phyloP scores from a whole-genome alignment of 345 rosid species.

The Orychophragmus violaceus region DNA sequence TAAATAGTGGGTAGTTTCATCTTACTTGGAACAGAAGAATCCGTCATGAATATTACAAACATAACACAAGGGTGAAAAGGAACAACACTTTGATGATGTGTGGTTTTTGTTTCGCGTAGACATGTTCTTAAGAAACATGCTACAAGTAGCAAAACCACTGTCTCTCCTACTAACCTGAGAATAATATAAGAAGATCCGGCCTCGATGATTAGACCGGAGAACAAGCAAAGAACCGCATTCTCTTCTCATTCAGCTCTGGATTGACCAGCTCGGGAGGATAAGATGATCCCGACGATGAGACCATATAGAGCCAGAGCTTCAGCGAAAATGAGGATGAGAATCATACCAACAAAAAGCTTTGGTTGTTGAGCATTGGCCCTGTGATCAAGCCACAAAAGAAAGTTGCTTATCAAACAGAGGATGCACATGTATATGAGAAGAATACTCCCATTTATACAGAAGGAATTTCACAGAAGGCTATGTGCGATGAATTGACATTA shows the following conservation, averaged over 20 bases:
- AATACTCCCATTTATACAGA: too few relatives aligned
- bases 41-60: conserved; percentile 21
- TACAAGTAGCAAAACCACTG: conserved; percentile 7
- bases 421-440: too few relatives aligned
- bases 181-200: conserved; percentile 4
- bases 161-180: conserved; percentile 13
- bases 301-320: conserved; percentile 91
- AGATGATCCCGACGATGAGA: conserved; percentile 83
- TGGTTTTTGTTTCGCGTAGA: conserved; percentile 9
- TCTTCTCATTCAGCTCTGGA: conserved; percentile 75
- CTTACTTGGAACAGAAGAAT: conserved; percentile 10
- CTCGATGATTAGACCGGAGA: not conserved
- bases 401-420: not conserved
- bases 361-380: conserved; percentile 96
- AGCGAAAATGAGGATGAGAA: conserved; percentile 85
- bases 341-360: conserved; percentile 91
- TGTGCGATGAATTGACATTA: too few relatives aligned
- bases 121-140: conserved; percentile 11
- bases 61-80: conserved; percentile 12
- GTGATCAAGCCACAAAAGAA: conserved; percentile 13
- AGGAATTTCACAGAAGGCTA: too few relatives aligned
- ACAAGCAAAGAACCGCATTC: not conserved
- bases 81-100: conserved; percentile 1
- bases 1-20: not conserved
- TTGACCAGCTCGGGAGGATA: conserved; percentile 93